A percentile compares a stretch with the other conserved stretches of the same genome.
phyloP scores from a whole-genome alignment of 2,329 filamentous ascomycete genomes.

The Eutypa lata region DNA sequence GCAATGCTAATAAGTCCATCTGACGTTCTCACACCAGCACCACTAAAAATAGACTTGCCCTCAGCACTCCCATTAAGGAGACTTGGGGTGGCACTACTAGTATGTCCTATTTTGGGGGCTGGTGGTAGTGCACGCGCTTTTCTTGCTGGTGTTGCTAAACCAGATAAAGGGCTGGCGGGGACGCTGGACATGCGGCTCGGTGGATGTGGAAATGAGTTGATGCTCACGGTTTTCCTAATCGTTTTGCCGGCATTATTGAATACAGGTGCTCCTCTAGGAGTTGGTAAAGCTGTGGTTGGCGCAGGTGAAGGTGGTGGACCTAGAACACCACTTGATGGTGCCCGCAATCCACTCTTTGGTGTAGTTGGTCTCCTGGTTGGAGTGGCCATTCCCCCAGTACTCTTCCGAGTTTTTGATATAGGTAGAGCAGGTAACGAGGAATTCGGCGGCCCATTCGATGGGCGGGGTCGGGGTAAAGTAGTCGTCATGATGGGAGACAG shows the following conservation, averaged over 20 bases:
- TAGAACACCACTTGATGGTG: slow-evolving; percentile 52
- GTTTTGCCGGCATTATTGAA: slow-evolving; percentile 63
- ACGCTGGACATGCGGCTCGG: slow-evolving; percentile 66
- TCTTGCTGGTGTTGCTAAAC: slow-evolving; percentile 39
- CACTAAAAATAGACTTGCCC: slow-evolving; percentile 66
- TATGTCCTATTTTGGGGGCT: slow-evolving; percentile 51
- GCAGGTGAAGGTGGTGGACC: slow-evolving; percentile 49
- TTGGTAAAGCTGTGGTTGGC: slow-evolving; percentile 51
- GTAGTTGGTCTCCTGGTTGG: slow-evolving; percentile 42
- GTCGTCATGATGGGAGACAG: slow-evolving; percentile 47
- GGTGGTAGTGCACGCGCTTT: slow-evolving; percentile 52
- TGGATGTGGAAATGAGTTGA: slow-evolving; percentile 89
- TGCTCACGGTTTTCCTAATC: slow-evolving; percentile 84
- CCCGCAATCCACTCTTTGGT: slow-evolving; percentile 56
- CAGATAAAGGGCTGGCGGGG: slow-evolving; percentile 59
- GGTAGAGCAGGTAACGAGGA: slow-evolving; percentile 73
- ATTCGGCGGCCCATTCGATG: slow-evolving; percentile 68
- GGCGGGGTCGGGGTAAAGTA: slow-evolving; percentile 64
- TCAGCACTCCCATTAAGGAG: slow-evolving; percentile 77
- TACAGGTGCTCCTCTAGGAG: slow-evolving; percentile 52
- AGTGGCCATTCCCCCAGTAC: slow-evolving; percentile 47
- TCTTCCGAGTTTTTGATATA: slow-evolving; percentile 68
- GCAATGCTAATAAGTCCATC: slow-evolving; percentile 74
- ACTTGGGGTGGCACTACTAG: slow-evolving; percentile 60
- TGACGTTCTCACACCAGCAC: slow-evolving; percentile 61